Evolutionary conservation across 805 yeast genomes (phyloP), one percentile per base, ranked within the genome.

Genomic region (Candida dendrica): DNA sequence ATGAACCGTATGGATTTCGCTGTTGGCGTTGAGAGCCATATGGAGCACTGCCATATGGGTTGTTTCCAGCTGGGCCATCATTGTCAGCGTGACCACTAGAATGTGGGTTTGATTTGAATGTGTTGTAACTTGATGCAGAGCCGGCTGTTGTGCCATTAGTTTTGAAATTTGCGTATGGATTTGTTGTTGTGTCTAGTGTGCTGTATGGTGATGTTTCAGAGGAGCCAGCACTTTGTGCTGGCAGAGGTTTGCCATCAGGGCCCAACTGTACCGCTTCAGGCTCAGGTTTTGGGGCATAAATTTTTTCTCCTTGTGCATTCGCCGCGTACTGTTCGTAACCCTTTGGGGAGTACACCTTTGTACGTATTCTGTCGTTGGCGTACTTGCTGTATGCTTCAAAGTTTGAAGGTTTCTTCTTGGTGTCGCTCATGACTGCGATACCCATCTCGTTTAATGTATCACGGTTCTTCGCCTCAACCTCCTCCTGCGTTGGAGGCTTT

Each of bases 341-440:
- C 37, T 59, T 56, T 15, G 72, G 72, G 2, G 71, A 69, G 44
- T 61, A 64, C 26, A 59, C 56, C 36, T 59, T 58, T 39, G 60
- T 60, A 30, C 57, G 53, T 3, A 58, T 54, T 39, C 60, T 63
- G 19, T 70, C 72, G 43, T 63, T 64, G 6, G 79, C 75, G 52
- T 61, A 71, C 20, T 65, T 63, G 2, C 69, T 63, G 47, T 74
- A 76, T 4, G 78, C 78, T 26, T 68, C 63, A 56, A 76, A 68
- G 46, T 68, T 65, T 47, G 66, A 64, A 47, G 64, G 64, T 45
- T 66, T 59, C 35, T 55, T 63, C 36, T 52, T 59, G 3, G 56
- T 60, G 13, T 60, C 51, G 32, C 54, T 59, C 44, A 66, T 71
- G 15, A 66, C 63, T 3, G 66, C 54, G 19, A 74, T 60, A 35